Percentiles rank a stretch among this genome's conserved stretches.
Evolutionary conservation across 768 basidiomycete genomes (phyloP).

Genomic region (Suillus cothurnatus): DNA sequence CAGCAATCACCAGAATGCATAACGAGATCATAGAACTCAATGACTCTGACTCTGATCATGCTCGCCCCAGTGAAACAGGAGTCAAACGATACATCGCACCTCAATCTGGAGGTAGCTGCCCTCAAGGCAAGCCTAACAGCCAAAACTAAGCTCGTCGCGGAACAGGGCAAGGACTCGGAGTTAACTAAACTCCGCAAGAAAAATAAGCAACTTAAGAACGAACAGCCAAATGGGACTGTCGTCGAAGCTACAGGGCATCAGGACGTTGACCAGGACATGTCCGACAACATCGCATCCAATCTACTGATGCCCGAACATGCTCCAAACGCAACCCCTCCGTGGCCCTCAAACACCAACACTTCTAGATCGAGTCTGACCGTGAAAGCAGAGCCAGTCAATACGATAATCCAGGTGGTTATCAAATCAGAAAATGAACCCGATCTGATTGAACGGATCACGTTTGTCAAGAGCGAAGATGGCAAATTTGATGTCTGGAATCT

Average conservation of each 20-base stretch:
- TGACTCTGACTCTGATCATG: constrained; percentile 1
- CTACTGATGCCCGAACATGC: background rate
- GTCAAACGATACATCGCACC: background rate
- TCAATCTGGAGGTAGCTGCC: background rate
- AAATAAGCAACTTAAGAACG: background rate
- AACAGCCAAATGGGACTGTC: background rate
- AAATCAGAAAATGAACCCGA: constrained; percentile 12
- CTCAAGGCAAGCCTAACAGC: background rate
- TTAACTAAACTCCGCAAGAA: constrained; percentile 1
- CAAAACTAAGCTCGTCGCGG: background rate
- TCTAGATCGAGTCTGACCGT: no score
- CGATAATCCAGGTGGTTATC: constrained; percentile 6
- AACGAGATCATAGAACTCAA: background rate
- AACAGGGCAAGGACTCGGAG: constrained; percentile 1
- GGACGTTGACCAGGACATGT: background rate
- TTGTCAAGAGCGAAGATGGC: constrained; percentile 14
- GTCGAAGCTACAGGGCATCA: background rate
- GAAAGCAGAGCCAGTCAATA: constrained; percentile 4
- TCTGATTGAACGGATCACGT: background rate
- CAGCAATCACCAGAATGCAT: background rate
- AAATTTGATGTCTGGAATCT: constrained; percentile 13
- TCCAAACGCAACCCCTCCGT: background rate
- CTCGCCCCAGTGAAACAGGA: background rate
- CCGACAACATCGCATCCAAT: background rate
- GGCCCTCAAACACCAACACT: background rate